Evolutionary conservation across 2,329 filamentous ascomycete species (phyloP), one percentile per base, ranked within the genome.

Genomic region (Fusarium neocosmosporiellum): DNA sequence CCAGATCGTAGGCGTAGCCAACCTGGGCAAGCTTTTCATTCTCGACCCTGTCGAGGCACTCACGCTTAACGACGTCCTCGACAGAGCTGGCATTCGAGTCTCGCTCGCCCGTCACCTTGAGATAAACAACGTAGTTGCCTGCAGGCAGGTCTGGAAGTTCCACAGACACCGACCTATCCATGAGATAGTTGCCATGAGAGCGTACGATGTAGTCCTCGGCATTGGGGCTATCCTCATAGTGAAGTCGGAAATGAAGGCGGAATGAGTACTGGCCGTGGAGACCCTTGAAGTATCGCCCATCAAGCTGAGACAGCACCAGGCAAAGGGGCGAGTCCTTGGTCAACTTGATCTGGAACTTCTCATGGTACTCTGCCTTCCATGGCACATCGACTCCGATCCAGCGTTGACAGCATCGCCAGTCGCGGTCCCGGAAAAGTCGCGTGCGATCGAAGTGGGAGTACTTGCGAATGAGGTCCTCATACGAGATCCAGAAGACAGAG

Each of bases 401-500:
- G 66, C 87, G 86, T 62, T 89, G 87, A 18, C 86, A 87, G 59
- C 87, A 85, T 48, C 86, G 84, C 90, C 90, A 92, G 67, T 88
- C 85, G 9, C 59, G 64, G 22, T 89, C 87, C 29, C 87, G 83
- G 79, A 92, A 92, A 20, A 92, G 86, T 1, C 90, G 85, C 0
- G 90, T 92, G 16, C 89, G 85, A 75, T 92, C 89, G 61, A 92
- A 88, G 71, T 87, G 86, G 57, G 87, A 86, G 75, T 89, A 92
- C 75, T 91, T 91, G 70, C 87, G 86, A 14, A 92, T 85, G 60
- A 92, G 83, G 73, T 92, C 90, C 59, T 88, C 84, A 75, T 90
- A 91, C 2, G 88, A 85, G 66, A 91, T 91, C 89, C 89, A 91
- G 75, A 91, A 91, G 14, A 89, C 88, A 1, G 88, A 89, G 73